Evolutionary conservation across 2,329 filamentous ascomycete species (phyloP).

Genomic region (Dendryphion nanum): DNA sequence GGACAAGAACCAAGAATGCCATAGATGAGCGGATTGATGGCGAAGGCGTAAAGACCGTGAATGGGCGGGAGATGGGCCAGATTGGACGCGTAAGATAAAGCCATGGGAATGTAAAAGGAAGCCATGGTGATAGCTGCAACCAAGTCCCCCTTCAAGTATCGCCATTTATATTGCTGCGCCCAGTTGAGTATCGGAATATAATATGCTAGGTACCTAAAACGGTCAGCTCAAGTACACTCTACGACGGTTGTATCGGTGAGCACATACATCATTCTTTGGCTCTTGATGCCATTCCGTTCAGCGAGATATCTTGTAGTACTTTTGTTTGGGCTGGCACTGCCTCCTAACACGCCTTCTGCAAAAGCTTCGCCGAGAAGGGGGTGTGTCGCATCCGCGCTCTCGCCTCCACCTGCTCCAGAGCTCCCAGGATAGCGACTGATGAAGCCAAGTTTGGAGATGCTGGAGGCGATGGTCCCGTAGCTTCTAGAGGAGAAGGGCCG

Average conservation of each 20-base stretch:
- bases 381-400: conserved; percentile 34
- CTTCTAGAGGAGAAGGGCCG: conserved; percentile 55
- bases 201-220: conserved; percentile 79
- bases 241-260: not conserved
- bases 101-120: conserved; percentile 98
- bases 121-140: conserved; percentile 90
- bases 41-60: conserved; percentile 90
- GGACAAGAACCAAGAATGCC: conserved; percentile 88
- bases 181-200: conserved; percentile 91
- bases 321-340: conserved; percentile 61
- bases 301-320: conserved; percentile 71
- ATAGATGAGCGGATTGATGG: conserved; percentile 89
- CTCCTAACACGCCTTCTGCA: conserved; percentile 44
- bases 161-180: conserved; percentile 81
- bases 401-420: conserved; percentile 24
- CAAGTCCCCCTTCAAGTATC: conserved; percentile 81
- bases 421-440: conserved; percentile 37
- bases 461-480: conserved; percentile 52
- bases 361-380: conserved; percentile 43
- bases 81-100: conserved; percentile 87
- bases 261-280: conserved; percentile 70
- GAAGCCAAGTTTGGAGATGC: conserved; percentile 32
- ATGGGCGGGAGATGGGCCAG: conserved; percentile 90
- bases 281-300: conserved; percentile 69
- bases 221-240: conserved; percentile 3